Conservation (phyloP, 2,329 filamentous ascomycete genomes). For the Dothideomycetes sp. region DNA sequence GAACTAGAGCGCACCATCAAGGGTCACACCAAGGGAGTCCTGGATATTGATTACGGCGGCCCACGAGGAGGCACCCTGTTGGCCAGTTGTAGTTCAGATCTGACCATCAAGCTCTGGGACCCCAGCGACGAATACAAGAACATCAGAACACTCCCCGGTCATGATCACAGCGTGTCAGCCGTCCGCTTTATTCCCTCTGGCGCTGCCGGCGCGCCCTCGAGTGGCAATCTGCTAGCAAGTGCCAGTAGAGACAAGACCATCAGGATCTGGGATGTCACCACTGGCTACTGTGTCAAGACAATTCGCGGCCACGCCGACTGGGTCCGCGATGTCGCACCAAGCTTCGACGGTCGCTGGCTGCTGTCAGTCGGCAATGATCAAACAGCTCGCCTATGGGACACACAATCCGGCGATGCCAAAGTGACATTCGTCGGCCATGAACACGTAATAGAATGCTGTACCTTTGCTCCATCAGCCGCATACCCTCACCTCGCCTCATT, state of each 20-base stretch:
- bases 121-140: slow-evolving; percentile 91
- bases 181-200: slow-evolving; percentile 82
- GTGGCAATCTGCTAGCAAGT: slow-evolving; percentile 75
- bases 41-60: slow-evolving; percentile 85
- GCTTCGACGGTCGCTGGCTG: slow-evolving; percentile 72
- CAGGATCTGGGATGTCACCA: slow-evolving; percentile 86
- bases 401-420: slow-evolving; percentile 65
- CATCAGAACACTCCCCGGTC: slow-evolving; percentile 79
- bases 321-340: slow-evolving; percentile 82
- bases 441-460: slow-evolving; percentile 75
- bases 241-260: slow-evolving; percentile 79
- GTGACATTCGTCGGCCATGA: slow-evolving; percentile 78
- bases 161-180: slow-evolving; percentile 85
- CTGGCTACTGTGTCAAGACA: slow-evolving; percentile 88
- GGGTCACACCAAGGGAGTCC: slow-evolving; percentile 78
- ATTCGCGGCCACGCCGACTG: slow-evolving; percentile 76
- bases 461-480: slow-evolving; percentile 68
- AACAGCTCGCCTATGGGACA: slow-evolving; percentile 77
- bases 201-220: slow-evolving; percentile 65
- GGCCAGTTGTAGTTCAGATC: slow-evolving; percentile 75
- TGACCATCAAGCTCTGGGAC: slow-evolving; percentile 94
- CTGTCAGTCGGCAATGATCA: slow-evolving; percentile 76
- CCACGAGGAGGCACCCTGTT: slow-evolving; percentile 70
- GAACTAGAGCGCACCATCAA: slow-evolving; percentile 86
- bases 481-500: slow-evolving; percentile 70